Evolutionary conservation across 2,329 filamentous ascomycete species (phyloP), one percentile per base, ranked within the genome.

Genomic region (Trichoderma asperellum): DNA sequence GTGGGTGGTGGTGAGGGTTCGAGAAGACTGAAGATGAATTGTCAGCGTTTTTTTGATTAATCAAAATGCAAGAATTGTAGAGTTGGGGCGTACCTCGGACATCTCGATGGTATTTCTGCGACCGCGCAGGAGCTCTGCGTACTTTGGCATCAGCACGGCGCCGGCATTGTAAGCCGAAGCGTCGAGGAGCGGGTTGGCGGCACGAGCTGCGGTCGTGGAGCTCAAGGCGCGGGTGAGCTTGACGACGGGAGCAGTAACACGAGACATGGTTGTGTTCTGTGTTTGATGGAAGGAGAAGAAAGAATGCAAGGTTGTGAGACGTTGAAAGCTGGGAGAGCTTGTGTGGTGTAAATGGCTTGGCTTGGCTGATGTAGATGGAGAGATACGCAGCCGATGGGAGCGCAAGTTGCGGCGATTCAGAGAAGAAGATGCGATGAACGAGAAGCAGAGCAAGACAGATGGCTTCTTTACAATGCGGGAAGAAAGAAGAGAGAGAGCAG

Each of bases 211-310:
- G 27, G 83, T 77, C n/a, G 83, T 79, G 69, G 83, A 79, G 75
- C 80, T 78, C 71, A 86, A 75, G 59, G 81, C 79, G 72, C 85
- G 82, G 72, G 83, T 72, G 75, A 87, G 80, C 78, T 85, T 86
- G 75, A 80, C 77, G 72, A 82, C 78, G 76, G 84, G 83, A 57
- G 82, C 81, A 18, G 84, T 83, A 71, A 87, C 80, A 75, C 85
- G 80, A 59, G 85, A 85, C 82, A 86, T 86, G 32, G 63, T 29
- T 57, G 34, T 64, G 29, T 58, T 63, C 40, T 64, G 35, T 52
- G 16, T 27, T 27, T 49, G 24, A 40, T 37, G 24, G 71, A 57
- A 32, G 62, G 55, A 18, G 62, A 55, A 35, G 24, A 24, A 24
- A 21, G 6, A 27, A 21, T 55, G 43, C 16, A 29, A 55, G 18